phyloP scores from a whole-genome alignment of 352 stramenopile species.

The Pythium brassicae region DNA sequence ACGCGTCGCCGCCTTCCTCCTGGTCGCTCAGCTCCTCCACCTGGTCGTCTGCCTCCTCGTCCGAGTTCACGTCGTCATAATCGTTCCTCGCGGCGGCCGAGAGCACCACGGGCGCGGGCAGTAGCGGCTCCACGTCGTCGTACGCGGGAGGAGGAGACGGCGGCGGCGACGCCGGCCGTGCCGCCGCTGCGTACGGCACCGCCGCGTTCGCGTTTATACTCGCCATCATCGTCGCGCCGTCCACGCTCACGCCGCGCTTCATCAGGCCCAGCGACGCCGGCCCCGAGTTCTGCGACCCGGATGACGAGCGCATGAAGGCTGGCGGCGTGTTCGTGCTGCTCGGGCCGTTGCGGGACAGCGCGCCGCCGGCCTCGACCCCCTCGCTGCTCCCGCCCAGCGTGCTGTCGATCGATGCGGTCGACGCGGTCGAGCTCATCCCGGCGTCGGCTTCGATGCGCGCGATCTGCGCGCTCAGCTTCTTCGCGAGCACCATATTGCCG shows the following conservation, averaged over 20 bases:
- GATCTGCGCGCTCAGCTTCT: constrained; percentile 77
- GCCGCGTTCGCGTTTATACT: constrained; percentile 12
- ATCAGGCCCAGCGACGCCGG: constrained; percentile 17
- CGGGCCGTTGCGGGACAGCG: constrained; percentile 27
- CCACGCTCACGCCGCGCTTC: constrained; percentile 35
- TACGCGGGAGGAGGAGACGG: constrained; percentile 16
- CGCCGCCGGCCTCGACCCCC: constrained; percentile 12
- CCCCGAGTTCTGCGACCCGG: constrained; percentile 1
- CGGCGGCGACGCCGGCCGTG: constrained; percentile 25
- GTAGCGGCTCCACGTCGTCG: constrained; percentile 15
- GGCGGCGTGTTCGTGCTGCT: no score
- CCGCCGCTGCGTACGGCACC: constrained; percentile 14
- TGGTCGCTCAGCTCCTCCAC: constrained; percentile 61
- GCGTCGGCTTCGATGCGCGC: constrained; percentile 66
- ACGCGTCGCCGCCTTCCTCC: constrained; percentile 37
- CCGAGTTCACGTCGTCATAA: constrained; percentile 76
- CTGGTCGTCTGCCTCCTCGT: constrained; percentile 78
- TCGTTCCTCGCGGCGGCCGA: constrained; percentile 38
- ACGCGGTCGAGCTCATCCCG: constrained; percentile 7
- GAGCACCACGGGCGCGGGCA: constrained; percentile 6
- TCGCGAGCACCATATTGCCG: constrained; percentile 65
- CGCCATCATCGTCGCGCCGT: constrained; percentile 16
- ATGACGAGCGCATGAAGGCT: constrained; percentile 9
- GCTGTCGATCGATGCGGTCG: constrained; percentile 24
- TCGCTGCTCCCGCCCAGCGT: constrained; percentile 31